Percentiles rank a stretch among this genome's conserved stretches.
Evolutionary conservation across 78 protist species (phyloP).

Genomic region (Dictyostelium purpureum): DNA sequence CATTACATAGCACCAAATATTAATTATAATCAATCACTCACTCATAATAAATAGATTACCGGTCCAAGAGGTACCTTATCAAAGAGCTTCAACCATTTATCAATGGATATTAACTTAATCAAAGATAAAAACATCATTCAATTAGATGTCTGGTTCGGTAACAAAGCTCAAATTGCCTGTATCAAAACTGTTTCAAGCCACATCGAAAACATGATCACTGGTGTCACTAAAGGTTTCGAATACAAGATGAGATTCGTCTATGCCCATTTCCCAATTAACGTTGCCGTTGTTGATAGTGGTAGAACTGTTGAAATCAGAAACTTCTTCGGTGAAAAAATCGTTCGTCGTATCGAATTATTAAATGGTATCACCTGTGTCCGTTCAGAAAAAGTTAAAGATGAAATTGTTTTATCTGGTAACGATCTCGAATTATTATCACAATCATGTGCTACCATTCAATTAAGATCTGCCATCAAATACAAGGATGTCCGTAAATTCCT

Average conservation of each 20-base stretch:
- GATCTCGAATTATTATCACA: slow-evolving; percentile 95
- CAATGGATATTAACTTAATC: slow-evolving; percentile 82
- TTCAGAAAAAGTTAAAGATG: slow-evolving; percentile 93
- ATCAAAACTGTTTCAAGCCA: slow-evolving; percentile 94
- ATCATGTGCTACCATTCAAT: slow-evolving; percentile 85
- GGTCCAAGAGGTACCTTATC: slow-evolving; percentile 97
- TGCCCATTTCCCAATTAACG: slow-evolving; percentile 99
- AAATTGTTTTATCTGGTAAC: slow-evolving; percentile 96
- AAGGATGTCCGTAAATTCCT: slow-evolving; percentile 99
- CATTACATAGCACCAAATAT: no score
- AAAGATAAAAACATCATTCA: not conserved
- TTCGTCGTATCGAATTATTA: slow-evolving; percentile 85
- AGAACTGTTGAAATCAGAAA: slow-evolving; percentile 96
- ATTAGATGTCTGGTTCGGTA: slow-evolving; percentile 91
- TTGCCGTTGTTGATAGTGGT: slow-evolving; percentile 79
- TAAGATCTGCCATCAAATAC: slow-evolving; percentile 79
- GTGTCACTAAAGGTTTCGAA: slow-evolving; percentile 98
- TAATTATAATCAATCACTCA: no score
- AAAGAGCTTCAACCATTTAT: slow-evolving; percentile 92
- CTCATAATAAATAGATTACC: no score
- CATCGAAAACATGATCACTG: slow-evolving; percentile 98
- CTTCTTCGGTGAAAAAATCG: slow-evolving; percentile 98
- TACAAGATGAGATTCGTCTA: slow-evolving; percentile 99
- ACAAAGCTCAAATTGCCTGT: slow-evolving; percentile 90
- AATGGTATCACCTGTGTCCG: slow-evolving; percentile 91